These are phyloP conservation scores for Cercophora scortea DNA, from an alignment of 495 filamentous ascomycete species.

Conservation along the genomic window DNA sequence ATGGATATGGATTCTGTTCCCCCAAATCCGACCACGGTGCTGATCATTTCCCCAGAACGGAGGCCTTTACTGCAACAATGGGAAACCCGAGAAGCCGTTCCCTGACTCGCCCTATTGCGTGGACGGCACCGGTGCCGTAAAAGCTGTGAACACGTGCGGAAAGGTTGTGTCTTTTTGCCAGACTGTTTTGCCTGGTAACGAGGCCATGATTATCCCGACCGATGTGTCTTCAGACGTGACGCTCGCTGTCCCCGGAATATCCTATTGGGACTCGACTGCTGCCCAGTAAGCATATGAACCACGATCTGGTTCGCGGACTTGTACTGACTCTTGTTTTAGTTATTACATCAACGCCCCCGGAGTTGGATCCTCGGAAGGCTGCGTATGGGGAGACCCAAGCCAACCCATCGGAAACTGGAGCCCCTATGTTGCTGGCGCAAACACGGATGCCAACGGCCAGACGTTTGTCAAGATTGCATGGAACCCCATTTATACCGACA, in stretches of 20 bases:
- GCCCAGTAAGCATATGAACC: slow-evolving; percentile 51
- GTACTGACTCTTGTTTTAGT: slow-evolving; percentile 29
- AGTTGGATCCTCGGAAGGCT: slow-evolving; percentile 49
- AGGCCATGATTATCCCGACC: slow-evolving; percentile 81
- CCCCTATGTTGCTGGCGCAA: slow-evolving; percentile 72
- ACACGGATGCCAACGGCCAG: slow-evolving; percentile 54
- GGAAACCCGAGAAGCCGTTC: slow-evolving; percentile 65
- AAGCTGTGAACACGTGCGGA: slow-evolving; percentile 55
- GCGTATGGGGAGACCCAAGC: slow-evolving; percentile 59
- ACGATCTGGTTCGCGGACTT: neutral
- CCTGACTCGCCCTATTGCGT: slow-evolving; percentile 61
- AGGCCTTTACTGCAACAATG: slow-evolving; percentile 67
- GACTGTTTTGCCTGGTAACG: slow-evolving; percentile 77
- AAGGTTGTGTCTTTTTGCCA: slow-evolving; percentile 68
- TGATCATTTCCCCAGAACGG: slow-evolving; percentile 51
- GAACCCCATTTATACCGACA: slow-evolving; percentile 68
- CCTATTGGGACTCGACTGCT: slow-evolving; percentile 66
- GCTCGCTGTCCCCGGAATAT: slow-evolving; percentile 62
- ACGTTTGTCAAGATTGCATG: slow-evolving; percentile 73
- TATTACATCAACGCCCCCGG: slow-evolving; percentile 78
- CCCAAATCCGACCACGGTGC: neutral
- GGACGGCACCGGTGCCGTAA: slow-evolving; percentile 58
- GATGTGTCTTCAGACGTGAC: slow-evolving; percentile 44
- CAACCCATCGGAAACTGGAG: slow-evolving; percentile 73
- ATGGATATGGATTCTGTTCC: neutral